phyloP scores from a whole-genome alignment of 805 yeast species.

The Starmerella kuoi region DNA sequence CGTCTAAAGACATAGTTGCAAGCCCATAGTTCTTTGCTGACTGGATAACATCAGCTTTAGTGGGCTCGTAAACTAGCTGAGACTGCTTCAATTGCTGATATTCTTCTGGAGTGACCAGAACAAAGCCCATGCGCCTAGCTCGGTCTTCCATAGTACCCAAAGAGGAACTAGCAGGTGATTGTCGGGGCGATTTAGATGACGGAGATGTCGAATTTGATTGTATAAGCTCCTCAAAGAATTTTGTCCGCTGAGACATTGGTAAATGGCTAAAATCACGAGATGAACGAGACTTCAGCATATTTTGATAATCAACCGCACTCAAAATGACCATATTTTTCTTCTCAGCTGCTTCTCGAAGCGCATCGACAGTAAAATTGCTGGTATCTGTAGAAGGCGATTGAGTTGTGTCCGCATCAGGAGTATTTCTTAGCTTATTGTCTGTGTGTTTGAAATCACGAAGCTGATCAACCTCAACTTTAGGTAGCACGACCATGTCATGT shows the following conservation, averaged over 20 bases:
- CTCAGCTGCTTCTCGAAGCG: constrained; percentile 6
- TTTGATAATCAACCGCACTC: constrained; percentile 11
- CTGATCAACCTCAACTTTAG: constrained; percentile 16
- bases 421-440: background rate
- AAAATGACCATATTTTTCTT: constrained; percentile 7
- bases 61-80: constrained; percentile 27
- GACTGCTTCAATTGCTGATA: constrained; percentile 26
- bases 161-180: constrained; percentile 10
- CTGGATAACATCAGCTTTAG: constrained; percentile 27
- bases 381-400: background rate
- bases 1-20: constrained; percentile 36
- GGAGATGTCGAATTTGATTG: background rate
- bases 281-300: constrained; percentile 3
- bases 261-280: constrained; percentile 8
- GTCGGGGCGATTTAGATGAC: constrained; percentile 4
- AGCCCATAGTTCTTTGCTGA: constrained; percentile 35
- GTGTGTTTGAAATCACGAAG: constrained; percentile 6
- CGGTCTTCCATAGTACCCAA: constrained; percentile 26
- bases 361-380: background rate
- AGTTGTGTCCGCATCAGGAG: background rate
- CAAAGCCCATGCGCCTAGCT: constrained; percentile 27
- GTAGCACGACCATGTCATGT: constrained; percentile 21
- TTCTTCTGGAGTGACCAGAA: constrained; percentile 29
- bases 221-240: constrained; percentile 10
- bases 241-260: constrained; percentile 14